Base-by-base conservation (phyloP, 1,139 yeast species). In the Waltiozyma sp. region DNA sequence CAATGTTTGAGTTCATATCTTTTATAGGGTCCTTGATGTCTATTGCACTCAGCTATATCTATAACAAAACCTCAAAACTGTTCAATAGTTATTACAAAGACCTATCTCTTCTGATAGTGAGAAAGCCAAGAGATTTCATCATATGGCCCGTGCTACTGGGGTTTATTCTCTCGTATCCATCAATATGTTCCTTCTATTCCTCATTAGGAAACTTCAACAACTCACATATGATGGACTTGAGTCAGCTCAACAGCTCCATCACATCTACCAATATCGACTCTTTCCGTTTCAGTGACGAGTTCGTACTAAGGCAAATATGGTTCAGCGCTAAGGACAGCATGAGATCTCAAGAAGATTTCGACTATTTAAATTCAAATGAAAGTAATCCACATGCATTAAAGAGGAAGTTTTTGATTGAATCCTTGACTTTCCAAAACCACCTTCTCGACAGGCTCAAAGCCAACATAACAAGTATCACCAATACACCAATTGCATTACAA, bases 141-240 rank as follows among this genome's bases (percentile, higher is more conserved):
- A 58, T 78, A 26, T 55, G 72, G 60, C 80, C 84, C 0, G 63
- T 75, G 3, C 58, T 76, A 4, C 41, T 75, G 4, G 63, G 70
- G 2, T 73, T 76, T 47, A 60, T 72, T 3, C 47, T 77, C n/a
- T 69, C 81, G 8, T 78, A 75, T 54, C 77, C 77, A 1, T 57
- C 74, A 1, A 49, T 72, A 3, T 67, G 64, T 48, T 53, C 66
- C 4, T 42, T 64, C 4, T 58, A 59, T 26, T 49, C 57, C 14
- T 49, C 61, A 1, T 48, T 48, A 2, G 44, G 37, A 14, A 16
- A 46, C 9, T 31, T 45, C 6, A 48, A 42, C 7, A 42, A 43
- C 13, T 42, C 52, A 3, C 46, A 48, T 34, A 40, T 48, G 10
- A 41, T 51, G 2, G 52, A 31, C 18, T 31, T 31, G 34, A 31